These are phyloP conservation scores for Eimeria acervulina DNA, from an alignment of 169 alveolate species.

Conservation along the genomic window DNA sequence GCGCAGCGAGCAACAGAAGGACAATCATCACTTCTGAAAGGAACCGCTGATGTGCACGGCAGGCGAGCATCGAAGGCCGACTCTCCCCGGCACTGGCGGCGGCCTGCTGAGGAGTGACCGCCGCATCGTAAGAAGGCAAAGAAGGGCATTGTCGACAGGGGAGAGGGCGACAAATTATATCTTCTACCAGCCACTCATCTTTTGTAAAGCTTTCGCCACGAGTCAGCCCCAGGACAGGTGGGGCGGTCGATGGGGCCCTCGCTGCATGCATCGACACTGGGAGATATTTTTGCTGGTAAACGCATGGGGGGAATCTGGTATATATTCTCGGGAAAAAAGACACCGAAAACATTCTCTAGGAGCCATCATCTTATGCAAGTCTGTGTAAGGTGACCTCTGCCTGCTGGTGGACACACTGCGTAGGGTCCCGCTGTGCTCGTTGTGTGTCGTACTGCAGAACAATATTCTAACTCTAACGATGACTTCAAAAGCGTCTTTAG, in stretches of 20 bases:
- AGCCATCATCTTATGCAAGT: neutral
- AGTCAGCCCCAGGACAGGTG: constrained; percentile 56
- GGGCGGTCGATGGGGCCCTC: constrained; percentile 71
- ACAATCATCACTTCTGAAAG: neutral
- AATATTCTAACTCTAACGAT: neutral
- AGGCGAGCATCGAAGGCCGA: constrained; percentile 32
- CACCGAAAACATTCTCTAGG: neutral
- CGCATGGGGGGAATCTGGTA: neutral
- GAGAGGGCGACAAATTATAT: constrained; percentile 14
- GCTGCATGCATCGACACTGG: neutral
- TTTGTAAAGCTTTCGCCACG: neutral
- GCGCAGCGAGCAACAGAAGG: constrained; percentile 53
- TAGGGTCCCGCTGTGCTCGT: neutral
- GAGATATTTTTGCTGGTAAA: neutral
- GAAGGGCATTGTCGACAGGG: constrained; percentile 73
- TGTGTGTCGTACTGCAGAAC: neutral
- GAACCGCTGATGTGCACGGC: constrained; percentile 17
- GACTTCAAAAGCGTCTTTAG: neutral
- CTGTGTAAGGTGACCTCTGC: neutral
- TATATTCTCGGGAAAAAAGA: neutral
- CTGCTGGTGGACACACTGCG: neutral
- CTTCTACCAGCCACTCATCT: neutral
- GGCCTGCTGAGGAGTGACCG: neutral
- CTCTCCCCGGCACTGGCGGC: constrained; percentile 64
- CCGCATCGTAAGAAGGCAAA: constrained; percentile 49